These are phyloP conservation scores for Tylopilus sp. DNA, from an alignment of 1,284 basidiomycete genomes.

Conservation along the genomic window DNA sequence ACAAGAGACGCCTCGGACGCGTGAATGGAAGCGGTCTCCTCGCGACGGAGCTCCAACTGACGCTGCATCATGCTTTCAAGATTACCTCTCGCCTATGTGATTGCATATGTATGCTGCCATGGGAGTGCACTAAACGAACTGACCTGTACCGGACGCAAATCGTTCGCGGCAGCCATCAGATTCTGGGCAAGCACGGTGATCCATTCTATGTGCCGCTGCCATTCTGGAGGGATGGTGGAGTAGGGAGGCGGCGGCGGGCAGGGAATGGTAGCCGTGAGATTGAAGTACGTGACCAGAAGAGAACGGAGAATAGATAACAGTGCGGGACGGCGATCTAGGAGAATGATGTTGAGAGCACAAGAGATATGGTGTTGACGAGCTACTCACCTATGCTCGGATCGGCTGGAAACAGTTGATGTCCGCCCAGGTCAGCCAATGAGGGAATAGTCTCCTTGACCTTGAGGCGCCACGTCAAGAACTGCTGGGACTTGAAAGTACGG, in stretches of 20 bases:
- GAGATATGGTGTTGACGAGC: not conserved
- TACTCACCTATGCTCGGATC: conserved; percentile 61
- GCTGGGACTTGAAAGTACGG: conserved; percentile 14
- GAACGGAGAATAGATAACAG: conserved; percentile 63
- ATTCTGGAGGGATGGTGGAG: conserved; percentile 54
- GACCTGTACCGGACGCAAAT: conserved; percentile 76
- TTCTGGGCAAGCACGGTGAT: conserved; percentile 72
- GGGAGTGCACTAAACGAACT: conserved; percentile 10
- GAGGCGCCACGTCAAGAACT: conserved; percentile 9
- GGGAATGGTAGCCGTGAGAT: conserved; percentile 58
- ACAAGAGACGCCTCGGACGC: conserved; percentile 40
- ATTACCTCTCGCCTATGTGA: conserved; percentile 60
- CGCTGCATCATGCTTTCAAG: conserved; percentile 73
- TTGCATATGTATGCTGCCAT: conserved; percentile 2
- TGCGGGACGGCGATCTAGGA: conserved; percentile 66
- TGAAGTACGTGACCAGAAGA: conserved; percentile 67
- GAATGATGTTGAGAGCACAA: conserved; percentile 6
- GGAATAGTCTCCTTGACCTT: conserved; percentile 75
- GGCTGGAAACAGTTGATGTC: conserved; percentile 66
- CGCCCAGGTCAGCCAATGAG: conserved; percentile 65
- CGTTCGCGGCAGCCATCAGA: conserved; percentile 77
- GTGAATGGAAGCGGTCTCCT: conserved; percentile 64
- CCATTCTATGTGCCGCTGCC: conserved; percentile 72
- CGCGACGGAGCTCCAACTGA: conserved; percentile 63
- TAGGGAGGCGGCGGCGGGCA: conserved; percentile 54